phyloP scores from a whole-genome alignment of 352 stramenopile species.

The Globisporangium parvum region DNA sequence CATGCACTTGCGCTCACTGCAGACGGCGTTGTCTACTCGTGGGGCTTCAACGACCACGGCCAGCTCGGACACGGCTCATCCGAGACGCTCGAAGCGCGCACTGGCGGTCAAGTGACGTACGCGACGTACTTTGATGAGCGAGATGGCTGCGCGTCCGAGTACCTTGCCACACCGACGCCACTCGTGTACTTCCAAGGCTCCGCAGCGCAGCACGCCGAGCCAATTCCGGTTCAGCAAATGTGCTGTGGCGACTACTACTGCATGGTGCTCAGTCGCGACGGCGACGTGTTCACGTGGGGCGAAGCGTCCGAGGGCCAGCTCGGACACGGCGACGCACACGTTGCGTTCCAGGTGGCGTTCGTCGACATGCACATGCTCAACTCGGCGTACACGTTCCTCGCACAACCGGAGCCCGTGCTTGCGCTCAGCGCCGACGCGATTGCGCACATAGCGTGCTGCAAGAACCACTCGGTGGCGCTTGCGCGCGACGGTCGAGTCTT shows the following conservation, averaged over 20 bases:
- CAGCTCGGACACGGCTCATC: constrained; percentile 59
- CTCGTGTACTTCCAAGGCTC: constrained; percentile 66
- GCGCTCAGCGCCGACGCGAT: constrained; percentile 36
- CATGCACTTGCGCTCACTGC: constrained; percentile 49
- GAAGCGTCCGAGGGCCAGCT: constrained; percentile 71
- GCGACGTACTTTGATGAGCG: constrained; percentile 45
- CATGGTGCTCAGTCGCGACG: constrained; percentile 49
- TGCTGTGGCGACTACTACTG: constrained; percentile 70
- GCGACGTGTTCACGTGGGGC: constrained; percentile 72
- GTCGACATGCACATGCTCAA: constrained; percentile 56
- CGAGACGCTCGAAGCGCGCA: constrained; percentile 39
- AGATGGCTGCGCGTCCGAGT: constrained; percentile 34
- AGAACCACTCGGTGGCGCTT: constrained; percentile 57
- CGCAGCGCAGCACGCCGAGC: constrained; percentile 45
- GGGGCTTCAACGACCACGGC: constrained; percentile 76
- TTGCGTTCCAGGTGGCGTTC: constrained; percentile 54
- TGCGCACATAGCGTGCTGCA: constrained; percentile 39
- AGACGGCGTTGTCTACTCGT: constrained; percentile 60
- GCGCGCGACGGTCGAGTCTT: constrained; percentile 33
- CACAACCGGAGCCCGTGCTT: constrained; percentile 56
- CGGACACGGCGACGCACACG: constrained; percentile 47
- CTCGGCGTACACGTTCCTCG: constrained; percentile 62
- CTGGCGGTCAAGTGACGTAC: constrained; percentile 28
- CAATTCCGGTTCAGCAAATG: constrained; percentile 46
- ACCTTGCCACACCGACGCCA: constrained; percentile 31